Conservation (phyloP, 2,329 filamentous ascomycete species). For the Calonectria hongkongensis region DNA sequence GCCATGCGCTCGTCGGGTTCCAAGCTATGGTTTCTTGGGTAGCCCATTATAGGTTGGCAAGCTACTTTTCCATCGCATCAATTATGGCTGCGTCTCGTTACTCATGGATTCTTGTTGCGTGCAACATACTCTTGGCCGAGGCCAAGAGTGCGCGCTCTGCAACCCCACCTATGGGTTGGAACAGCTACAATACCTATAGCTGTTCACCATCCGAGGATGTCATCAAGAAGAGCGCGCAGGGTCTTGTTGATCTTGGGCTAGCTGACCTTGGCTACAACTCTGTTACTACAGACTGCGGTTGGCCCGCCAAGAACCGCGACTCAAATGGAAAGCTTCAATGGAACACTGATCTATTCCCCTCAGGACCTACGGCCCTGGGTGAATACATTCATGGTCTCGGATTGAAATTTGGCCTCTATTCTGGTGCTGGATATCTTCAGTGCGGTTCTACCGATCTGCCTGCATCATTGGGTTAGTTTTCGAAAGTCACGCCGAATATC, state of each 20-base stretch:
- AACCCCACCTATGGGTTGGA: conserved; percentile 72
- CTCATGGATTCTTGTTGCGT: conserved; percentile 28
- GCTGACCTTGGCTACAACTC: conserved; percentile 72
- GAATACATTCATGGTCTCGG: conserved; percentile 69
- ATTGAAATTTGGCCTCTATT: conserved; percentile 73
- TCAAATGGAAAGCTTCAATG: conserved; percentile 68
- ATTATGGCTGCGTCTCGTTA: conserved; percentile 20
- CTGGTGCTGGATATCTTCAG: conserved; percentile 67
- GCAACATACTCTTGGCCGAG: conserved; percentile 1
- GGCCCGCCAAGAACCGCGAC: conserved; percentile 65
- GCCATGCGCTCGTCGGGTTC: not conserved
- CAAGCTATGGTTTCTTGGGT: not conserved
- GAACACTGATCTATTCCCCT: conserved; percentile 70
- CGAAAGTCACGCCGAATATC: not conserved
- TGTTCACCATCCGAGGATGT: conserved; percentile 46
- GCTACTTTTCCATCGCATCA: too few relatives aligned
- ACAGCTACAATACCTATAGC: conserved; percentile 72
- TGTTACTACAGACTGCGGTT: conserved; percentile 76
- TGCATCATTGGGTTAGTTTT: conserved; percentile 64
- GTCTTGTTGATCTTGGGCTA: conserved; percentile 71
- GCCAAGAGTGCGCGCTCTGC: conserved; percentile 48
- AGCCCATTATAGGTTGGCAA: not conserved
- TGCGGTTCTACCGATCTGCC: conserved; percentile 65
- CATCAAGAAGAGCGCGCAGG: conserved; percentile 68
- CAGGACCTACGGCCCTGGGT: conserved; percentile 68